Percentiles rank a stretch among this genome's conserved stretches.
Conservation (phyloP, 2,329 filamentous ascomycete genomes). For the Cercospora canescens region DNA sequence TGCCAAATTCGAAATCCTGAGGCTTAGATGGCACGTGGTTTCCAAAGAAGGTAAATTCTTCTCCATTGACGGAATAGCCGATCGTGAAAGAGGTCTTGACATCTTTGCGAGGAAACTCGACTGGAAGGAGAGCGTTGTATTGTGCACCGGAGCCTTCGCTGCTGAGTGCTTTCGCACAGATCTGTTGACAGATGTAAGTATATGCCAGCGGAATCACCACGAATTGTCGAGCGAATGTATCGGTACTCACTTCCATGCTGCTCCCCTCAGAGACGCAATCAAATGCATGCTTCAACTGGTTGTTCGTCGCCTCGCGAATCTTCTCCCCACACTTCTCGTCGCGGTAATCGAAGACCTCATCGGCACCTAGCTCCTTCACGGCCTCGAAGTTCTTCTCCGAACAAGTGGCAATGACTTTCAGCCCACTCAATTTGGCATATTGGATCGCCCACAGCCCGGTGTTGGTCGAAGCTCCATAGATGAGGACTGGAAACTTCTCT, state of each 20-base stretch:
- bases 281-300: conserved; percentile 17
- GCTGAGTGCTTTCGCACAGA: conserved; percentile 24
- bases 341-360: conserved; percentile 51
- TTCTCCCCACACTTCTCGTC: conserved; percentile 42
- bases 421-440: conserved; percentile 44
- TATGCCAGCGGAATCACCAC: not conserved
- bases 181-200: conserved; percentile 5
- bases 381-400: conserved; percentile 50
- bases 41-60: conserved; percentile 21
- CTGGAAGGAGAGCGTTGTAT: conserved; percentile 21
- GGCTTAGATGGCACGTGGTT: conserved; percentile 15
- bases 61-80: conserved; percentile 25
- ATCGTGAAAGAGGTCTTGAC: conserved; percentile 22
- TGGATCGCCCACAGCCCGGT: conserved; percentile 52
- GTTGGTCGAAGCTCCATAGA: conserved; percentile 45
- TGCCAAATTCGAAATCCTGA: conserved; percentile 36
- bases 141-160: conserved; percentile 11
- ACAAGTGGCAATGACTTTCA: conserved; percentile 45
- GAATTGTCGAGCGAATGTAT: conserved; percentile 3
- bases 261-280: conserved; percentile 18
- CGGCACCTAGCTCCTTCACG: conserved; percentile 46
- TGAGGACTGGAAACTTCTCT: conserved; percentile 5
- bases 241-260: conserved; percentile 14
- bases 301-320: conserved; percentile 36
- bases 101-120: conserved; percentile 21